Evolutionary conservation across 2,329 filamentous ascomycete genomes (phyloP).

Genomic region (Cladorrhinum sp.): DNA sequence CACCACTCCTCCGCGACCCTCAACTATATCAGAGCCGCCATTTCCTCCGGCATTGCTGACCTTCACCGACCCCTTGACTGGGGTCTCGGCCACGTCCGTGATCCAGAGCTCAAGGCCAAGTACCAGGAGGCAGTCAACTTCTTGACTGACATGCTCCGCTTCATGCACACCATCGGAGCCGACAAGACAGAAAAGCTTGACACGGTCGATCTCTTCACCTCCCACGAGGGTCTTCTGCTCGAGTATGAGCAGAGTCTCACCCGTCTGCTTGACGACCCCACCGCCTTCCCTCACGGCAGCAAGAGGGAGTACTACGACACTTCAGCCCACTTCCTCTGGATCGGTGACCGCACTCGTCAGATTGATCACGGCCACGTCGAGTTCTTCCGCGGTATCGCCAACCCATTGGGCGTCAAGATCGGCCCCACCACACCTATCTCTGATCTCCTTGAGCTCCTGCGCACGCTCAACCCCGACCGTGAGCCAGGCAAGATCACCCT

Average conservation of each 20-base stretch:
- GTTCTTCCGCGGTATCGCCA: conserved; percentile 93
- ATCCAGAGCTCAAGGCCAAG: conserved; percentile 77
- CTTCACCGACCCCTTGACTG: conserved; percentile 92
- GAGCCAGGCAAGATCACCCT: conserved; percentile 93
- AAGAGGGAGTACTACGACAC: conserved; percentile 81
- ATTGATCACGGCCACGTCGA: conserved; percentile 92
- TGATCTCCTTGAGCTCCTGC: conserved; percentile 76
- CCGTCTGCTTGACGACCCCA: conserved; percentile 57
- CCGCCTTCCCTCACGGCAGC: conserved; percentile 39
- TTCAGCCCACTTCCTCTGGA: conserved; percentile 96
- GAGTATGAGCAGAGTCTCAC: conserved; percentile 93
- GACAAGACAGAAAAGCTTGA: conserved; percentile 80
- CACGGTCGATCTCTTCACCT: conserved; percentile 92
- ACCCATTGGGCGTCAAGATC: conserved; percentile 95
- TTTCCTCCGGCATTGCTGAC: conserved; percentile 87
- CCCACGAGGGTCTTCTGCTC: conserved; percentile 88
- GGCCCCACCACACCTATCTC: conserved; percentile 76
- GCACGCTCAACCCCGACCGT: conserved; percentile 76
- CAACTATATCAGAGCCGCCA: conserved; percentile 83
- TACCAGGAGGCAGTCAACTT: conserved; percentile 82
- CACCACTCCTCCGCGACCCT: conserved; percentile 92
- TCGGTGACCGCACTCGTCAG: conserved; percentile 92
- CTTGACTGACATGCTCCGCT: conserved; percentile 86
- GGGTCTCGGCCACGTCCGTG: conserved; percentile 86
- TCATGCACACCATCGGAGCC: conserved; percentile 91